Conservation (phyloP, 164 flowering plant genomes). For the Protea cynaroides region DNA sequence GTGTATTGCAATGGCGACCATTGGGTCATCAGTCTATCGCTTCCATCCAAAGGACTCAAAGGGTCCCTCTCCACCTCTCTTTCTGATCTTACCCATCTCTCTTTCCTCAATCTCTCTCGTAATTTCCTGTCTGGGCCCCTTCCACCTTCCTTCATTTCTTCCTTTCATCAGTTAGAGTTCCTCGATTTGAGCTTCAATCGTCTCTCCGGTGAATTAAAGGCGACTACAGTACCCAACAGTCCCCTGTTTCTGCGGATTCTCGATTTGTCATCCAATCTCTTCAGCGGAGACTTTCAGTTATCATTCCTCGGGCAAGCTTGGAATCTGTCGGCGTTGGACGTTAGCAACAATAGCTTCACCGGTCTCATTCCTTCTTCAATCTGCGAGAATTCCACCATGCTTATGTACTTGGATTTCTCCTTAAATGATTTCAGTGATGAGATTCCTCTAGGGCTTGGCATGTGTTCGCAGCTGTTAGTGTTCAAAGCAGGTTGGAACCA, state of each 20-base stretch:
- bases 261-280: constrained; percentile 46
- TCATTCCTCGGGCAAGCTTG: constrained; percentile 16
- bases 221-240: not conserved
- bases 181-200: constrained; percentile 51
- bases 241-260: constrained; percentile 15
- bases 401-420: constrained; percentile 44
- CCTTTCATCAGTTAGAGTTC: constrained; percentile 25
- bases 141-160: constrained; percentile 24
- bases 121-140: constrained; percentile 39
- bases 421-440: constrained; percentile 32
- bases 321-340: constrained; percentile 31
- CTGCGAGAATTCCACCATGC: constrained; percentile 19
- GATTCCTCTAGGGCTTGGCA: constrained; percentile 34
- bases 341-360: constrained; percentile 46
- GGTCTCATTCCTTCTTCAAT: constrained; percentile 39
- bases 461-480: constrained; percentile 33
- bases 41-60: constrained; percentile 33
- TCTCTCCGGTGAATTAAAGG: constrained; percentile 31
- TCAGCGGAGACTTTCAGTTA: constrained; percentile 25
- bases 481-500: constrained; percentile 45
- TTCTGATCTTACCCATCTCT: constrained; percentile 29
- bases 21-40: constrained; percentile 33
- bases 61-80: constrained; percentile 36
- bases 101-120: constrained; percentile 46
- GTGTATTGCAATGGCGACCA: constrained; percentile 29